Conservation (phyloP, 768 basidiomycete genomes). For the Rhodotorula diobovata region DNA sequence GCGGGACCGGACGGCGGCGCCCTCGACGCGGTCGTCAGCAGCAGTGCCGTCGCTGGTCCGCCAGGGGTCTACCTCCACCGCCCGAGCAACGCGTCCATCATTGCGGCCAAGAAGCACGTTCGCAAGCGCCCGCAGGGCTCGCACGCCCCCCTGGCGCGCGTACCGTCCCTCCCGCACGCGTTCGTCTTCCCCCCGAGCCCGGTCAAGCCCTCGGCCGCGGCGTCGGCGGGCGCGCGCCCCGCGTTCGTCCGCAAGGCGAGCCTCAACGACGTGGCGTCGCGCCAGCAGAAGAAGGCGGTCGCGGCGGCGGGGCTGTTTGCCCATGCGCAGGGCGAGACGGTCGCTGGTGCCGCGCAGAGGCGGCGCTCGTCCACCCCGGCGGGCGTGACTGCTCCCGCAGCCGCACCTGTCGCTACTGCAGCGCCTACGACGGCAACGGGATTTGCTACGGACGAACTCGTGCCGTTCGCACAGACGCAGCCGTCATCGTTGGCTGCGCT, state of each 20-base stretch:
- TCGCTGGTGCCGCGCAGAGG: not conserved
- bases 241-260: not conserved
- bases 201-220: not conserved
- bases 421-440: too few species aligned
- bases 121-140: conserved; percentile 36
- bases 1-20: not conserved
- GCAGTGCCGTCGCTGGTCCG: not conserved
- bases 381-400: not conserved
- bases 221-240: not conserved
- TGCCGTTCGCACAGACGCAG: not conserved
- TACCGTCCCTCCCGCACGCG: conserved; percentile 30
- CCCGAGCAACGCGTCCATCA: conserved; percentile 27
- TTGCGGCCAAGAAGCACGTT: conserved; percentile 39
- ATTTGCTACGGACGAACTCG: not conserved
- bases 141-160: conserved; percentile 37
- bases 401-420: not conserved
- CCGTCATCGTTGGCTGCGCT: not conserved
- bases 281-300: not conserved
- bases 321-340: not conserved
- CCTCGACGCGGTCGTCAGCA: not conserved
- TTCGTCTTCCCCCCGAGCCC: conserved; percentile 37
- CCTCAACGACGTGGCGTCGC: conserved; percentile 1
- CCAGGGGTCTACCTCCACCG: conserved; percentile 24
- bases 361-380: not conserved
- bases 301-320: conserved; percentile 1